phyloP scores from a whole-genome alignment of 129 eudicot genomes.

The Centrapalus pauciflorus region DNA sequence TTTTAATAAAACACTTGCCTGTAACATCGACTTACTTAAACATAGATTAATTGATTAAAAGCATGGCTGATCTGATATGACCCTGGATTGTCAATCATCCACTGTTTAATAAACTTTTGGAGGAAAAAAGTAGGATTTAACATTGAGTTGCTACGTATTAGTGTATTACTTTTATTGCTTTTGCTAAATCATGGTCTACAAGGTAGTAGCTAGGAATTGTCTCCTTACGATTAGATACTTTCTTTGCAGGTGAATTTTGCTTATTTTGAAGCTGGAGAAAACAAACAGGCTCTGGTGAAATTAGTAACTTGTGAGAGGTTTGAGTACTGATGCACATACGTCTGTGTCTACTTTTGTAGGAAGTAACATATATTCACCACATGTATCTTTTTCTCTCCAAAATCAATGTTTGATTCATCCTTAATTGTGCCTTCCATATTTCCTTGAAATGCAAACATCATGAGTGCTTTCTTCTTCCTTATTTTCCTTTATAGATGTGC shows the following conservation, averaged over 20 bases:
- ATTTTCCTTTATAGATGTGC: constrained; percentile 53
- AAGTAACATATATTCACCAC: neutral
- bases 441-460: neutral
- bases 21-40: neutral
- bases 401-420: neutral
- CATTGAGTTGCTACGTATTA: neutral
- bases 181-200: neutral
- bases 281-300: constrained; percentile 92
- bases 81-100: neutral
- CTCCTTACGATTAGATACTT: neutral
- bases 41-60: neutral
- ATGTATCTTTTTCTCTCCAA: neutral
- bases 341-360: neutral
- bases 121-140: too few species aligned
- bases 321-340: neutral
- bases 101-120: neutral
- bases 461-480: neutral
- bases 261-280: constrained; percentile 91
- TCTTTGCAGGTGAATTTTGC: constrained; percentile 77
- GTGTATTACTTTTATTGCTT: too few species aligned
- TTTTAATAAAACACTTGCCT: constrained; percentile 6
- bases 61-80: neutral
- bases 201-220: neutral
- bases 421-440: neutral
- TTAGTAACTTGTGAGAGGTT: constrained; percentile 86